A percentile compares a stretch with the other conserved stretches of the same genome.
phyloP scores from a whole-genome alignment of 1,284 basidiomycete species.

The Amylostereum areolatum region DNA sequence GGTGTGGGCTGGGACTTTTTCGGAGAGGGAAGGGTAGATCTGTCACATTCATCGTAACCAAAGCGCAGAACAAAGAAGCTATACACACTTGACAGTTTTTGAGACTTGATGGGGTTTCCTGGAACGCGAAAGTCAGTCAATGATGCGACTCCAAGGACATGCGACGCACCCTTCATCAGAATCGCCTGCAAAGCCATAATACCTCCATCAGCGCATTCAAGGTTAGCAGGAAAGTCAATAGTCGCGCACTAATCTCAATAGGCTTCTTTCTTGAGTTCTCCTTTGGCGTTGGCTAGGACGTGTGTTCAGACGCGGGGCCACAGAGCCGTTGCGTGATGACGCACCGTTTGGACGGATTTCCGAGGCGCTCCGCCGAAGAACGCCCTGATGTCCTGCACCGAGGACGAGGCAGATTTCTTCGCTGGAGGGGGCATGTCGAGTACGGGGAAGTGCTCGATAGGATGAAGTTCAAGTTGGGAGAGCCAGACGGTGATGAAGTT shows the following conservation, averaged over 20 bases:
- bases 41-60: not conserved
- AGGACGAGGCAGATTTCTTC: slow-evolving; percentile 17
- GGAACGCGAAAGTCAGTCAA: not conserved
- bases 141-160: not conserved
- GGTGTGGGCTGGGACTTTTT: not conserved
- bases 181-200: not conserved
- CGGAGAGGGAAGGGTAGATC: not conserved
- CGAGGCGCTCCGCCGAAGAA: slow-evolving; percentile 32
- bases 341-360: slow-evolving; percentile 8
- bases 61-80: not conserved
- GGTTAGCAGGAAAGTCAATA: too few species aligned
- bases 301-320: not conserved
- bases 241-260: slow-evolving; percentile 6
- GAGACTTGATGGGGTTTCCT: slow-evolving; percentile 3
- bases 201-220: not conserved
- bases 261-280: not conserved
- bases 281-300: slow-evolving; percentile 5
- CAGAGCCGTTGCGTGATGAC: slow-evolving; percentile 1
- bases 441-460: not conserved
- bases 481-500: too few species aligned
- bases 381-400: slow-evolving; percentile 37
- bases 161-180: not conserved
- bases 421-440: slow-evolving; percentile 6
- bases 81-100: not conserved
- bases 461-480: not conserved